Percentiles rank a stretch among this genome's conserved stretches.
phyloP scores from a whole-genome alignment of 192 early-diverging fungal species.

The Linnemannia hyalina region DNA sequence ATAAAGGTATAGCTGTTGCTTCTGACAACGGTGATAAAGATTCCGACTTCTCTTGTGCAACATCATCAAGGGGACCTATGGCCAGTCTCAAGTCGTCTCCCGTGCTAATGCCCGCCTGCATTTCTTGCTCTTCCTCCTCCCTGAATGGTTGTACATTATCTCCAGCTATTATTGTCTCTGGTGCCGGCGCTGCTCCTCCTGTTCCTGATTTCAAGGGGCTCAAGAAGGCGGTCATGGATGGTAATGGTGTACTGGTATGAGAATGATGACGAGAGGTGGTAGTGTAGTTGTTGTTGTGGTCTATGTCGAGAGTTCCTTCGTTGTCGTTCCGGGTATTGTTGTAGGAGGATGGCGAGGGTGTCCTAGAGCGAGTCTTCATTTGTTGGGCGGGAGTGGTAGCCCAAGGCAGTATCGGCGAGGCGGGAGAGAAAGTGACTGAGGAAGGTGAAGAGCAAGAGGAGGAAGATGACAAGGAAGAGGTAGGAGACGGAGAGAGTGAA shows the following conservation, averaged over 20 bases:
- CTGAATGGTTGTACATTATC: background rate
- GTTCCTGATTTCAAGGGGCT: slow-evolving; percentile 31
- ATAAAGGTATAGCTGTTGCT: background rate
- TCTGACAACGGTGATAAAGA: background rate
- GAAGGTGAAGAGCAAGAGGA: background rate
- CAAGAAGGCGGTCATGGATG: slow-evolving; percentile 1
- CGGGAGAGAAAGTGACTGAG: background rate
- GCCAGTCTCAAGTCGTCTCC: slow-evolving; percentile 2
- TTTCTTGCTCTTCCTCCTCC: background rate
- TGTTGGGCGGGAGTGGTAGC: background rate
- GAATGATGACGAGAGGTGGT: background rate
- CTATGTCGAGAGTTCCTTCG: slow-evolving; percentile 1
- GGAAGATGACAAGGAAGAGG: background rate
- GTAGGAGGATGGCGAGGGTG: slow-evolving; percentile 28
- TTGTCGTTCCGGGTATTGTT: slow-evolving; percentile 2
- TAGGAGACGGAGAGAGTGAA: background rate
- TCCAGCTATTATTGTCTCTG: slow-evolving; percentile 2
- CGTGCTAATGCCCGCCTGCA: background rate
- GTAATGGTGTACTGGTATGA: slow-evolving; percentile 3
- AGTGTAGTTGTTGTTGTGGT: slow-evolving; percentile 4
- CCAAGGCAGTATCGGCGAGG: slow-evolving; percentile 9
- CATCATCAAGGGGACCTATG: slow-evolving; percentile 17
- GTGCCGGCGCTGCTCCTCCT: background rate
- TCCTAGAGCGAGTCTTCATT: slow-evolving; percentile 17
- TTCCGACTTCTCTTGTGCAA: background rate